Percentiles rank a stretch among this genome's conserved stretches.
Evolutionary conservation across 257 asterid genomes (phyloP).

Genomic region (Solanum etuberosum): DNA sequence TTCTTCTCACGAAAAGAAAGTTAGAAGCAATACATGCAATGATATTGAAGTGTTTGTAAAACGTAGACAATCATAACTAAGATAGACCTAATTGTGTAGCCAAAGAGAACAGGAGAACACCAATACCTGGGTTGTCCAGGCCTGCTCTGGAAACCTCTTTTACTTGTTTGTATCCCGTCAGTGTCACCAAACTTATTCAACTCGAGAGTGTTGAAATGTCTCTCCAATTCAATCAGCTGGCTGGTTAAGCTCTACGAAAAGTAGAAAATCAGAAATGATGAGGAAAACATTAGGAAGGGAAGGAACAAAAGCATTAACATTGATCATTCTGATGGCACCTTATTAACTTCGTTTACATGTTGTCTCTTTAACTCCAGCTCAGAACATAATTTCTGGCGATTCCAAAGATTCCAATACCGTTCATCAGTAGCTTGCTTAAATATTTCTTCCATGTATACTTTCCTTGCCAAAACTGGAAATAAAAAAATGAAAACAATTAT

Average conservation of each 20-base stretch:
- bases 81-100: not conserved
- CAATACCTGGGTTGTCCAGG: constrained; percentile 63
- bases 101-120: not conserved
- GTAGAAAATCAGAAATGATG: not conserved
- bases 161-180: constrained; percentile 31
- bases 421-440: constrained; percentile 79
- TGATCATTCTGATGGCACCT: constrained; percentile 32
- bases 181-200: constrained; percentile 63
- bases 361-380: constrained; percentile 72
- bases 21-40: not conserved
- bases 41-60: not conserved
- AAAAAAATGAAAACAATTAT: not conserved
- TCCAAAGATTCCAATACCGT: constrained; percentile 86
- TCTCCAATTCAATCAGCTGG: constrained; percentile 83
- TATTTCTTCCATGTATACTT: constrained; percentile 63
- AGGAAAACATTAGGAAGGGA: constrained; percentile 5
- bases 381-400: constrained; percentile 72
- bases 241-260: constrained; percentile 50
- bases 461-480: constrained; percentile 64
- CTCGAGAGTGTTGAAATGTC: constrained; percentile 79
- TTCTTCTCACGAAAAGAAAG: not conserved
- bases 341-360: constrained; percentile 52
- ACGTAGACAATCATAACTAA: not conserved
- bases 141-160: constrained; percentile 27
- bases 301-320: not conserved